A percentile compares a stretch with the other conserved stretches of the same genome.
Conservation (phyloP, 2,329 filamentous ascomycete species). For the Mycogone perniciosa region DNA sequence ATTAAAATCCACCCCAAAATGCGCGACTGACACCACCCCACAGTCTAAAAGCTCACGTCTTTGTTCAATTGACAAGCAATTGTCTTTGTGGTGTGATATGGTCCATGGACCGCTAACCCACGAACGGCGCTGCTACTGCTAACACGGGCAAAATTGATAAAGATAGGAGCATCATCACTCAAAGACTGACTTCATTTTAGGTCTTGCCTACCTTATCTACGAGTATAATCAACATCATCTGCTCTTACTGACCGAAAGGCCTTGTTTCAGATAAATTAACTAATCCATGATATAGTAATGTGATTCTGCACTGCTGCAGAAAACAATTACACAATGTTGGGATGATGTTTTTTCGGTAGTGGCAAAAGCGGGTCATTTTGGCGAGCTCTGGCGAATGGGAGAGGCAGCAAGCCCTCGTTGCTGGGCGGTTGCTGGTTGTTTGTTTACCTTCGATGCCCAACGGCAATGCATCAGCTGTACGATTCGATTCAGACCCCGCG, state of each 20-base stretch:
- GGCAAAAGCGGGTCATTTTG: not conserved
- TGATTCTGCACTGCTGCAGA: not conserved
- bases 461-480: conserved; percentile 5
- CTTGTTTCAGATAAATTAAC: conserved; percentile 6
- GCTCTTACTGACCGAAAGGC: too few species aligned
- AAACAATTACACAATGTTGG: conserved; percentile 2
- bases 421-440: conserved; percentile 18
- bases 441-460: conserved; percentile 19
- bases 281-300: too few species aligned
- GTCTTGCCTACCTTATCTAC: too few species aligned
- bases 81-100: too few species aligned
- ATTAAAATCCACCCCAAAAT: not conserved
- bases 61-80: not conserved
- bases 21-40: too few species aligned
- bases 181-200: conserved; percentile 1
- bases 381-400: not conserved
- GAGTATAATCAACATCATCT: too few species aligned
- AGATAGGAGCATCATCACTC: not conserved
- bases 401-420: conserved; percentile 11
- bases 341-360: not conserved
- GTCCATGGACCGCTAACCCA: not conserved
- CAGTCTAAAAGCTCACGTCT: not conserved
- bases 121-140: not conserved
- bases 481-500: conserved; percentile 17
- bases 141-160: too few species aligned